Evolutionary conservation across 495 filamentous ascomycete species (phyloP), one percentile per base, ranked within the genome.

Genomic region (Aspergillus olivimuriae): DNA sequence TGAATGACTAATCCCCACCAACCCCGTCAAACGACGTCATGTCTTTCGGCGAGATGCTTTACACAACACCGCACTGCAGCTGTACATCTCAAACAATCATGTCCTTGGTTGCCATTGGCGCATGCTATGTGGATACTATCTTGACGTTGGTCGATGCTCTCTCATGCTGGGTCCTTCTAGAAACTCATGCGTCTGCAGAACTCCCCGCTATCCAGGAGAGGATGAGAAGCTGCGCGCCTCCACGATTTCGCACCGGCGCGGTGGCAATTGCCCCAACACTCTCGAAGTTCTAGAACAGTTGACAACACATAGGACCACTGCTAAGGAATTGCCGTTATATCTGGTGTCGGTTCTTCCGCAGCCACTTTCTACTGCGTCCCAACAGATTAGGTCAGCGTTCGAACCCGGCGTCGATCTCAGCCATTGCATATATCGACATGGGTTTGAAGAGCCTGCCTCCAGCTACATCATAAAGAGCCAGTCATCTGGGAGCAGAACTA

Each of bases 141-240:
- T 55, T 84, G 21, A 81, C 75, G 81, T 77, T 53, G 58, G 78
- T 70, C 44, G 44, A 47, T 34, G 41, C 41, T 49, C 33, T 52
- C 47, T 47, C 50, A 18, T 34, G 23, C 23, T 11, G 22, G 33
- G 24, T 37, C 19, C 30, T 7, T 20, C 11, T 21, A 37, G 5
- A 17, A 47, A 42, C 41, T 50, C 39, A 51, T 39, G 18, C 37
- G 21, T 23, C 22, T 31, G 47, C 44, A 86, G 83, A 48, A 77
- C 84, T 22, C 73, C 78, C 23, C 56, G 78, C 53, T 88, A 78
- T 52, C 84, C 84, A 14, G 60, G 49, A 12, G 83, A 86, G 61
- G 84, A 88, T 69, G 72, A 79, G 34, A 88, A 87, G 63, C 69
- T 84, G 21, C 81, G 84, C 41, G 83, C 83, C 16, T 72, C 77